Conservation (phyloP, 305 asterid species). For the Ilex paraguariensis region DNA sequence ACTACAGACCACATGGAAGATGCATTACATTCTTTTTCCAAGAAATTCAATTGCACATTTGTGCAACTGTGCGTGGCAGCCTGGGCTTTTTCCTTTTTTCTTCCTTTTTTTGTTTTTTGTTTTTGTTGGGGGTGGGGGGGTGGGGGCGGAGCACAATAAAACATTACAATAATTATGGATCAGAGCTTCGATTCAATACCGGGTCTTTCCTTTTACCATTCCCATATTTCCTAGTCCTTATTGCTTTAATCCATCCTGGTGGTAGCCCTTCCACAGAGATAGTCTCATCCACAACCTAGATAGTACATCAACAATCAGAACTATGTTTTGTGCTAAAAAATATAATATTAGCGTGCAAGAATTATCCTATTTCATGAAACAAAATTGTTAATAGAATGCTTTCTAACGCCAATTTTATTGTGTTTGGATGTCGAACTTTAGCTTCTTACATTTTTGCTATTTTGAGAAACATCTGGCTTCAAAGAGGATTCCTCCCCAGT, state of each 20-base stretch:
- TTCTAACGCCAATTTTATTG: slow-evolving; percentile 11
- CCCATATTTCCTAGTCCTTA: slow-evolving; percentile 34
- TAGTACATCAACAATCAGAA: slow-evolving; percentile 19
- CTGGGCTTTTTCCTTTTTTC: too few relatives aligned
- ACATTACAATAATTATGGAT: slow-evolving; percentile 8
- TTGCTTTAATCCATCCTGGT: slow-evolving; percentile 67
- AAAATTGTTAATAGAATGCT: neutral
- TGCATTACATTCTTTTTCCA: too few relatives aligned
- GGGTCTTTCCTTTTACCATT: slow-evolving; percentile 39
- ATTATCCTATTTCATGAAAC: neutral
- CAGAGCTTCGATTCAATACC: slow-evolving; percentile 29
- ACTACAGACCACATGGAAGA: too few relatives aligned
- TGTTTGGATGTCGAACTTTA: slow-evolving; percentile 12
- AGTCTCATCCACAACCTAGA: slow-evolving; percentile 37
- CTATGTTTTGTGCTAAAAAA: neutral
- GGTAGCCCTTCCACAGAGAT: slow-evolving; percentile 15
- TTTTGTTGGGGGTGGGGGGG: neutral
- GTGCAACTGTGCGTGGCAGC: neutral
- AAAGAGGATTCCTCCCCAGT: slow-evolving; percentile 10
- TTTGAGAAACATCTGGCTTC: slow-evolving; percentile 15
- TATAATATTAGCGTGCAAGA: neutral
- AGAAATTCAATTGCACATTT: too few relatives aligned
- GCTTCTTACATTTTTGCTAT: slow-evolving; percentile 4
- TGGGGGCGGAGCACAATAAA: neutral
- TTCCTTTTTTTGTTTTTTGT: neutral